Evolutionary conservation across 2,329 filamentous ascomycete species (phyloP).

Genomic region (Pyrenochaeta sp.): DNA sequence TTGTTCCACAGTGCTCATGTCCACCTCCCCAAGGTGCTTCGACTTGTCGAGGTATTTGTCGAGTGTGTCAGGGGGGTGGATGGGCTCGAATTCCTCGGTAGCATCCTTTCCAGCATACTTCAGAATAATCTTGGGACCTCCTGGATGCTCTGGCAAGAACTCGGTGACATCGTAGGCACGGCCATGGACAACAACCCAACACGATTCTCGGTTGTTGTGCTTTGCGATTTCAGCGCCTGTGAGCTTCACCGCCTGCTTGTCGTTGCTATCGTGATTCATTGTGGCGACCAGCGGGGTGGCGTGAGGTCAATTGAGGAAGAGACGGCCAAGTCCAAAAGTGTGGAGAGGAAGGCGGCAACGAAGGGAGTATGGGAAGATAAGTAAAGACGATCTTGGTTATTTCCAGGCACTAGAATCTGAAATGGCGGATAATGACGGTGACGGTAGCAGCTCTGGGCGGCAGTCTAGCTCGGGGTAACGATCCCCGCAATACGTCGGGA

Average conservation of each 20-base stretch:
- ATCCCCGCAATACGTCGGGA: conserved; percentile 27
- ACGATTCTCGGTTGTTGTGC: conserved; percentile 83
- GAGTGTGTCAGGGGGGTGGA: conserved; percentile 60
- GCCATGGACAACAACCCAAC: conserved; percentile 73
- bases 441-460: conserved; percentile 34
- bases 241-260: conserved; percentile 53
- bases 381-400: conserved; percentile 19
- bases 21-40: conserved; percentile 50
- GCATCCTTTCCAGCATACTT: conserved; percentile 69
- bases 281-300: conserved; percentile 24
- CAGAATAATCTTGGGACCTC: conserved; percentile 85
- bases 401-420: conserved; percentile 28
- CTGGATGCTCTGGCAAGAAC: conserved; percentile 70
- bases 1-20: conserved; percentile 45
- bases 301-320: conserved; percentile 7
- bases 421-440: conserved; percentile 42
- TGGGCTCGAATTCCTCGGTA: conserved; percentile 59
- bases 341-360: conserved; percentile 5
- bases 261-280: conserved; percentile 55
- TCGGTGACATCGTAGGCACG: conserved; percentile 72
- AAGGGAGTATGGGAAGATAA: conserved; percentile 12
- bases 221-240: conserved; percentile 63
- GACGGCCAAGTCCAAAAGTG: neutral
- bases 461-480: conserved; percentile 39
- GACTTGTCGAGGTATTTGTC: conserved; percentile 53